Percentiles rank a stretch among this genome's conserved stretches.
Conservation (phyloP, 768 basidiomycete species). For the Jaapia argillacea region DNA sequence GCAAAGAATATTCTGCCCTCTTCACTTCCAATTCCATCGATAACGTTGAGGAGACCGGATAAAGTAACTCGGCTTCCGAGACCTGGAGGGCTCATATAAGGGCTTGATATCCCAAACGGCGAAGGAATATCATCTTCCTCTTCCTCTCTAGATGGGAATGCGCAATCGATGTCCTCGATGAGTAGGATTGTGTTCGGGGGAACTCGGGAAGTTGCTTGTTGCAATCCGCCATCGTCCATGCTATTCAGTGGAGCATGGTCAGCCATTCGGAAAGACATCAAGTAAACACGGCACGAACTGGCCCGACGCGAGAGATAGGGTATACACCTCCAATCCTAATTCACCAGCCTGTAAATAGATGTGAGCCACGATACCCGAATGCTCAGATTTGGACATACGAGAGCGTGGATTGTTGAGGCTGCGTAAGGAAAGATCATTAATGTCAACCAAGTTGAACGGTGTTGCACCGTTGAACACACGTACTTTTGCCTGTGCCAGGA, state of each 20-base stretch:
- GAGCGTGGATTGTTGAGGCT: too few species aligned
- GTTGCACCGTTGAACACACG: too few species aligned
- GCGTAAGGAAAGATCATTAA: too few species aligned
- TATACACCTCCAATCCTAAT: not conserved
- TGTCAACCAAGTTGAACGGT: too few species aligned
- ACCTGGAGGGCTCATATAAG: conserved; percentile 3
- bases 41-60: conserved; percentile 45
- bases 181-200: conserved; percentile 45
- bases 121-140: conserved; percentile 15
- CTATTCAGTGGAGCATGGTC: conserved; percentile 13
- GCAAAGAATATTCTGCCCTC: conserved; percentile 55
- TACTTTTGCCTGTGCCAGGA: conserved; percentile 48
- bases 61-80: conserved; percentile 33
- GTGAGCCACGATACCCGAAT: too few species aligned
- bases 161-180: conserved; percentile 55
- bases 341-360: not conserved
- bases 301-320: not conserved
- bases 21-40: conserved; percentile 52
- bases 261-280: not conserved
- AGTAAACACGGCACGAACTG: not conserved
- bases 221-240: conserved; percentile 39
- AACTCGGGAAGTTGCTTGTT: conserved; percentile 32
- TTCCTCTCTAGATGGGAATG: conserved; percentile 39
- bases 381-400: too few species aligned
- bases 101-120: too few species aligned